A percentile compares a stretch with the other conserved stretches of the same genome.
Evolutionary conservation across 2,329 filamentous ascomycete genomes (phyloP).

Genomic region (Alternaria conjuncta): DNA sequence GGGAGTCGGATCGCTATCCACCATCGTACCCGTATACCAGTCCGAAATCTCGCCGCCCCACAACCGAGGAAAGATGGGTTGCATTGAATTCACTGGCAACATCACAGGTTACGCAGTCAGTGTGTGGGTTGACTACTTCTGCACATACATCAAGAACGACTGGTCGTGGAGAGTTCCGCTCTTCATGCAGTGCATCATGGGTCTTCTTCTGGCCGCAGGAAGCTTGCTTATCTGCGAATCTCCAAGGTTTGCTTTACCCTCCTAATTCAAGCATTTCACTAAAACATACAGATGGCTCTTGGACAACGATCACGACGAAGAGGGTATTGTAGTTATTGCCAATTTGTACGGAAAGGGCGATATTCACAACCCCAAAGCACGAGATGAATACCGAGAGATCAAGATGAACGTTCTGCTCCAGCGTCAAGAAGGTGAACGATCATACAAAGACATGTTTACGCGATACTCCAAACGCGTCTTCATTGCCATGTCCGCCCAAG

Average conservation of each 20-base stretch:
- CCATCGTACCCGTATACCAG: constrained; percentile 61
- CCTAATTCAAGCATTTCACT: constrained; percentile 6
- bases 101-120: constrained; percentile 95
- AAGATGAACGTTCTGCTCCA: constrained; percentile 96
- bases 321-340: constrained; percentile 97
- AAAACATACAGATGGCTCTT: constrained; percentile 77
- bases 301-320: constrained; percentile 97
- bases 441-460: constrained; percentile 93
- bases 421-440: constrained; percentile 92
- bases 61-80: constrained; percentile 92
- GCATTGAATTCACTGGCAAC: constrained; percentile 98
- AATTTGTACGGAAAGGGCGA: constrained; percentile 96
- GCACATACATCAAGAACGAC: constrained; percentile 84
- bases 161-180: constrained; percentile 91
- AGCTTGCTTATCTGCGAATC: constrained; percentile 96
- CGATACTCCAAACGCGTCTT: constrained; percentile 91
- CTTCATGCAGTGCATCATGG: constrained; percentile 94
- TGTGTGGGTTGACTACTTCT: constrained; percentile 98
- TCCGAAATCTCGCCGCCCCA: constrained; percentile 81
- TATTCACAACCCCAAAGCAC: constrained; percentile 88
- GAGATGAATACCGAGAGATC: constrained; percentile 97
- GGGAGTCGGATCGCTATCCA: constrained; percentile 58
- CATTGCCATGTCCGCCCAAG: constrained; percentile 98
- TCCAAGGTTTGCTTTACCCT: constrained; percentile 70
- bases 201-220: constrained; percentile 79